These are phyloP conservation scores for Picea abies DNA, from an alignment of 83 land plant species.

Conservation along the genomic window DNA sequence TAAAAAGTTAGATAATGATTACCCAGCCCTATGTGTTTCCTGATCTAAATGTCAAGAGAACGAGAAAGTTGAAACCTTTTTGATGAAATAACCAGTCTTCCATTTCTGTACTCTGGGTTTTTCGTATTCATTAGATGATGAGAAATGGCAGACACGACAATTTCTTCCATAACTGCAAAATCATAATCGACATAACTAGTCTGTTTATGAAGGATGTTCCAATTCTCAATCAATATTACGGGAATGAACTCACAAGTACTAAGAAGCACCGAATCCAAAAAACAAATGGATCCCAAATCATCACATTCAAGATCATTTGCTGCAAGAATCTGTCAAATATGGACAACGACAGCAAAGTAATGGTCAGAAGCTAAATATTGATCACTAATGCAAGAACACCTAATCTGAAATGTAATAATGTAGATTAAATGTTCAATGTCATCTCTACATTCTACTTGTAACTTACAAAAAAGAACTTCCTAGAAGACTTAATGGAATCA, in stretches of 20 bases:
- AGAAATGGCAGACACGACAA: conserved; percentile 83
- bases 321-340: conserved; percentile 35
- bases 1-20: not conserved
- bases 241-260: conserved; percentile 35
- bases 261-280: conserved; percentile 54
- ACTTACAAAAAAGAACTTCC: no score
- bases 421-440: no score
- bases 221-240: no score
- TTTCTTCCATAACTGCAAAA: conserved; percentile 62
- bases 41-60: not conserved
- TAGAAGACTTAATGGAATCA: no score
- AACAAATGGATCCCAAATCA: conserved; percentile 69
- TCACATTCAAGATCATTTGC: conserved; percentile 88
- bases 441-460: no score
- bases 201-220: no score
- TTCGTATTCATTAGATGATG: conserved; percentile 78
- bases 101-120: conserved; percentile 72
- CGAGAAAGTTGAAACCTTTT: conserved; percentile 48
- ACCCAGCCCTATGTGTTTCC: not conserved
- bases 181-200: no score
- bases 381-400: no score
- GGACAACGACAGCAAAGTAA: not conserved
- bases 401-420: no score
- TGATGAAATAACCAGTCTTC: conserved; percentile 78
- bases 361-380: not conserved